phyloP scores from a whole-genome alignment of 169 alveolate genomes.

The Perkinsus olseni region DNA sequence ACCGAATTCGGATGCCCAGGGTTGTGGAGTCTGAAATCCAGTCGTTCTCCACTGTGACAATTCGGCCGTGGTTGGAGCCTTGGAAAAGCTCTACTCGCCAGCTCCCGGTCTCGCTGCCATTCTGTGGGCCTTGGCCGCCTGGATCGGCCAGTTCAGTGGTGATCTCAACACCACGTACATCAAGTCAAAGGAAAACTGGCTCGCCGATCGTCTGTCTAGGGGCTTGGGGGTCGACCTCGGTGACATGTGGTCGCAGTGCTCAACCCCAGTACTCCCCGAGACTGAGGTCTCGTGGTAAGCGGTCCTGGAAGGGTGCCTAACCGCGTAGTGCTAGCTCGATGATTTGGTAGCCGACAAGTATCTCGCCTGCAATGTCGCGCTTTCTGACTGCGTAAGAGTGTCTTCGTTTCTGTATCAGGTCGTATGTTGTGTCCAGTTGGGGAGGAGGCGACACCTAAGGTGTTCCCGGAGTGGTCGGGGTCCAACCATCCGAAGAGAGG shows the following conservation, averaged over 20 bases:
- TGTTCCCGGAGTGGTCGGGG: background rate
- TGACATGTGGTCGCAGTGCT: background rate
- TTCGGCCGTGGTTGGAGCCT: background rate
- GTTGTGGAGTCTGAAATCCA: background rate
- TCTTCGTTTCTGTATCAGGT: background rate
- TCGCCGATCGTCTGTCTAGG: background rate
- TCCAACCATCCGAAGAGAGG: background rate
- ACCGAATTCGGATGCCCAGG: background rate
- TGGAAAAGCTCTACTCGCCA: background rate
- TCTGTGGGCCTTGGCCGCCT: background rate
- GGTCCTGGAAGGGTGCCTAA: background rate
- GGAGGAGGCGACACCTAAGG: background rate
- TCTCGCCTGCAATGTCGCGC: too few species aligned
- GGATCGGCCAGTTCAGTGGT: background rate
- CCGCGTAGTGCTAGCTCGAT: too few species aligned
- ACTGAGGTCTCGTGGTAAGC: background rate
- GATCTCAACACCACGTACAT: background rate
- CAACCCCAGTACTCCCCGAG: background rate
- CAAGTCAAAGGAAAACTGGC: background rate
- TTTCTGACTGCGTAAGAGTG: too few species aligned
- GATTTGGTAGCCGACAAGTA: too few species aligned
- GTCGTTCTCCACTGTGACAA: background rate
- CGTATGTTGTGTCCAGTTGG: background rate
- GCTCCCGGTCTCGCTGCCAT: background rate
- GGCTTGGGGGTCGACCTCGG: background rate